Evolutionary conservation across 306 rosid genomes (phyloP).

Genomic region (Pyrus betulifolia): DNA sequence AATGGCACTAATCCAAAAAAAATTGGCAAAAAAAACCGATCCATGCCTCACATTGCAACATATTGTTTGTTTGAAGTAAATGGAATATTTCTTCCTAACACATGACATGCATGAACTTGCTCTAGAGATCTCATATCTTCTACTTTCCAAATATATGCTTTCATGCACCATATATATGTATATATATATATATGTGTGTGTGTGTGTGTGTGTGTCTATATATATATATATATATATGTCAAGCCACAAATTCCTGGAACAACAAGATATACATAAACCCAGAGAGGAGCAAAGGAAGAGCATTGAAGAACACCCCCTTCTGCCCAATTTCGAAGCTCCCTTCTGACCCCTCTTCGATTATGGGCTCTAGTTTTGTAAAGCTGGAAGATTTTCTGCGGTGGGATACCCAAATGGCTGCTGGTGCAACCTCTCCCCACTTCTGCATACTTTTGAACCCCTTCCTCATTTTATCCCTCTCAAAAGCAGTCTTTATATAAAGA

Average conservation of each 20-base stretch:
- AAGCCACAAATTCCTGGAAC: neutral
- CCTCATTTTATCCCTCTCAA: conserved; percentile 24
- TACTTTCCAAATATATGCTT: neutral
- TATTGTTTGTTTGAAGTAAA: neutral
- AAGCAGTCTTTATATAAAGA: neutral
- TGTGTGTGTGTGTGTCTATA: too few relatives aligned
- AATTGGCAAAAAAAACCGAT: neutral
- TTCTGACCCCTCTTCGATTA: conserved; percentile 49
- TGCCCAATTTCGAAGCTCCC: neutral
- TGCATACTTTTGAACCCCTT: conserved; percentile 28
- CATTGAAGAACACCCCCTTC: conserved; percentile 5
- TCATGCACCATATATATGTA: neutral
- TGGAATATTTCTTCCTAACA: neutral
- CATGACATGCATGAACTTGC: neutral
- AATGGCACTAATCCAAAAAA: neutral
- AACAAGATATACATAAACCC: conserved; percentile 2
- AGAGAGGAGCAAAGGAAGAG: conserved; percentile 18
- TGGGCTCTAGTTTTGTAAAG: conserved; percentile 48
- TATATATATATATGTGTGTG: too few relatives aligned
- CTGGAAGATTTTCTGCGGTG: conserved; percentile 11
- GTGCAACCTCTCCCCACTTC: conserved; percentile 53
- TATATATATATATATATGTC: neutral
- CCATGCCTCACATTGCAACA: neutral
- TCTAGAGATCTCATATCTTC: neutral
- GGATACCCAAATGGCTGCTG: conserved; percentile 25